Evolutionary conservation across 805 yeast species (phyloP), one percentile per base, ranked within the genome.

Genomic region (Debaryomyces tyrocola): DNA sequence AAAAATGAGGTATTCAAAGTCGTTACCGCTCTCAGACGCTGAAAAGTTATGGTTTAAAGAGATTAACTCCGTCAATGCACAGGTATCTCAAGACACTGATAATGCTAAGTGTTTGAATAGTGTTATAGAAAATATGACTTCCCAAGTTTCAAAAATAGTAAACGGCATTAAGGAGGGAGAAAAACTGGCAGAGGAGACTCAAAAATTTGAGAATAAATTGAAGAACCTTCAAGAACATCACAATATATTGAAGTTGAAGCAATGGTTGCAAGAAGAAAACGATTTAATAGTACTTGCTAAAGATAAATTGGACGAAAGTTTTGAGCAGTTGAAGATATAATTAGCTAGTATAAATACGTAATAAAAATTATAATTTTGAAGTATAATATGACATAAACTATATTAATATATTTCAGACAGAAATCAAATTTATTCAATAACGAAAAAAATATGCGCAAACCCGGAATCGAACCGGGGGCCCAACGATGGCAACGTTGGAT

Each of bases 11-110:
- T 53, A 55, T 17, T 44, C 49, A 4, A 55, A 48, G 15, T 44
- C 58, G 4, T 52, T 68, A 11, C 74, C 75, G 6, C 52, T 73
- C 21, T 67, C 75, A 1, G 46, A 53, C 1, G 60, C 64, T 18
- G 78, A 73, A 46, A 60, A 54, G 40, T 44, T 42, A 4, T 73
- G 76, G 77, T 63, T 67, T 40, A 58, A 59, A 27, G 76, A 73
- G 46, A 55, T 73, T 33, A 69, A 72, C 45, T 14, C 55, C 2
- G 53, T 68, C 17, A 59, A 50, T 34, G 42, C 33, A 4, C 38
- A 48, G 20, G 38, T 55, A 5, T 45, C 48, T 18, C 28, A 44
- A 8, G 49, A 47, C 33, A 40, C 44, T 21, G 45, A 41, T 11
- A 48, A 50, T 8, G 38, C 41, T 2, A 35, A 37, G 2, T 50